Evolutionary conservation across 1,284 basidiomycete species (phyloP).

Genomic region (Mycena citricolor): DNA sequence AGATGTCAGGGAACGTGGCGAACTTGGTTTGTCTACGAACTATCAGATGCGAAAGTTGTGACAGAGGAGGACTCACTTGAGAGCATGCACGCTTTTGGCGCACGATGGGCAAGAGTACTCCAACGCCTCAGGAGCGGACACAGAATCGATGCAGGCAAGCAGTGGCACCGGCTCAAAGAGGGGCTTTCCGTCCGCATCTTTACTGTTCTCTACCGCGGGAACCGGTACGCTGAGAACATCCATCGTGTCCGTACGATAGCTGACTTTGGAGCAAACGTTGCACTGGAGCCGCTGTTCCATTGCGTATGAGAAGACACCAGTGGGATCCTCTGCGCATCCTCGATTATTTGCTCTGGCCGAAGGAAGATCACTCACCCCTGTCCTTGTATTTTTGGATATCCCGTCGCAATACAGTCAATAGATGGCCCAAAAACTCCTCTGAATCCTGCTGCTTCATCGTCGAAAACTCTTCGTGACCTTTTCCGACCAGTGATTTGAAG

Average conservation of each 20-base stretch:
- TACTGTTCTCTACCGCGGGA: slow-evolving; percentile 57
- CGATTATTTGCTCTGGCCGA: neutral
- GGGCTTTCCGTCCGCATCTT: slow-evolving; percentile 59
- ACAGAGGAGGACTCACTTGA: slow-evolving; percentile 37
- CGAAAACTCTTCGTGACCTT: slow-evolving; percentile 91
- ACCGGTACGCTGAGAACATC: slow-evolving; percentile 84
- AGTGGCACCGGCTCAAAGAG: slow-evolving; percentile 74
- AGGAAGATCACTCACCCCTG: slow-evolving; percentile 19
- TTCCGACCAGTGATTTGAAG: slow-evolving; percentile 90
- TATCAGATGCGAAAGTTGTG: neutral
- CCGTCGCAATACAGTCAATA: slow-evolving; percentile 71
- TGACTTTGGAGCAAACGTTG: slow-evolving; percentile 78
- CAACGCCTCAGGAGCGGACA: slow-evolving; percentile 70
- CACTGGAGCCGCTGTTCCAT: slow-evolving; percentile 89
- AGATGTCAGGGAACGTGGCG: slow-evolving; percentile 84
- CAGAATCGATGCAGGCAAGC: slow-evolving; percentile 63
- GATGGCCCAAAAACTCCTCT: slow-evolving; percentile 90
- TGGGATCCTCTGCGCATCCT: slow-evolving; percentile 53
- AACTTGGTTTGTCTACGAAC: slow-evolving; percentile 67
- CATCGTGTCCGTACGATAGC: slow-evolving; percentile 79
- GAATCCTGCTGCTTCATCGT: slow-evolving; percentile 98
- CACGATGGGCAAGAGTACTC: slow-evolving; percentile 64
- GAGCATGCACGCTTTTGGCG: slow-evolving; percentile 40
- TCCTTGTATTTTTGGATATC: slow-evolving; percentile 57
- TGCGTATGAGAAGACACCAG: slow-evolving; percentile 77